A percentile compares a stretch with the other conserved stretches of the same genome.
These are phyloP conservation scores for Royoungia palumana DNA, from an alignment of 768 basidiomycete genomes.

Conservation along the genomic window DNA sequence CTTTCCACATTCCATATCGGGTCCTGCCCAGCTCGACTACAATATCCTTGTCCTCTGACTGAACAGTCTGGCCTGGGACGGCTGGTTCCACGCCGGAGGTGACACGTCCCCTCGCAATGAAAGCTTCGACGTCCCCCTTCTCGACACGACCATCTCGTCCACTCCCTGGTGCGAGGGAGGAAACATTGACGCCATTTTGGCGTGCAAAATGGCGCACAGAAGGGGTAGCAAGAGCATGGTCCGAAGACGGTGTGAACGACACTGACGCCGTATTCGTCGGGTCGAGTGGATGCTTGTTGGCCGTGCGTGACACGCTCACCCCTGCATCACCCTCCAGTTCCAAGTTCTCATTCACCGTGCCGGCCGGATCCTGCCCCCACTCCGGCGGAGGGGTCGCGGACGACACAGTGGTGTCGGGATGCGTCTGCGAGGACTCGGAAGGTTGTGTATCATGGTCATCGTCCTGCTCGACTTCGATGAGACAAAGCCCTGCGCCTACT, in stretches of 20 bases:
- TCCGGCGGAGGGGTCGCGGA: not conserved
- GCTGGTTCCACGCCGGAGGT: not conserved
- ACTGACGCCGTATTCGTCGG: conserved; percentile 39
- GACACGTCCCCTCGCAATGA: conserved; percentile 33
- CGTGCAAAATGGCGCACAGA: conserved; percentile 78
- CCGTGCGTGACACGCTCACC: not conserved
- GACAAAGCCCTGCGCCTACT: conserved; percentile 73
- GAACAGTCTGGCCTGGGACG: not conserved
- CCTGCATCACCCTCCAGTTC: not conserved
- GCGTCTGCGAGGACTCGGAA: not conserved
- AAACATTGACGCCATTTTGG: conserved; percentile 59
- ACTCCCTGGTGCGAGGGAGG: conserved; percentile 56
- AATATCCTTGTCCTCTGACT: conserved; percentile 38
- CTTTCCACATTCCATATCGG: conserved; percentile 84
- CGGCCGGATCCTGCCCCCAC: conserved; percentile 16
- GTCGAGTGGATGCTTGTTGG: conserved; percentile 59
- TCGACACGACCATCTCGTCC: conserved; percentile 75
- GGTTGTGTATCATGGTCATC: conserved; percentile 3
- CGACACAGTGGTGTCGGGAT: not conserved
- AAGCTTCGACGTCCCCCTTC: conserved; percentile 68
- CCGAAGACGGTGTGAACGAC: conserved; percentile 14
- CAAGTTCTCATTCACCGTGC: not conserved
- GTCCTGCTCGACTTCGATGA: conserved; percentile 78
- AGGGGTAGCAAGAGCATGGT: conserved; percentile 63
- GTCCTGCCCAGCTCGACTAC: conserved; percentile 74